Percentiles rank a stretch among this genome's conserved stretches.
Evolutionary conservation across 2,329 filamentous ascomycete species (phyloP).

Genomic region (Celoporthe dispersa): DNA sequence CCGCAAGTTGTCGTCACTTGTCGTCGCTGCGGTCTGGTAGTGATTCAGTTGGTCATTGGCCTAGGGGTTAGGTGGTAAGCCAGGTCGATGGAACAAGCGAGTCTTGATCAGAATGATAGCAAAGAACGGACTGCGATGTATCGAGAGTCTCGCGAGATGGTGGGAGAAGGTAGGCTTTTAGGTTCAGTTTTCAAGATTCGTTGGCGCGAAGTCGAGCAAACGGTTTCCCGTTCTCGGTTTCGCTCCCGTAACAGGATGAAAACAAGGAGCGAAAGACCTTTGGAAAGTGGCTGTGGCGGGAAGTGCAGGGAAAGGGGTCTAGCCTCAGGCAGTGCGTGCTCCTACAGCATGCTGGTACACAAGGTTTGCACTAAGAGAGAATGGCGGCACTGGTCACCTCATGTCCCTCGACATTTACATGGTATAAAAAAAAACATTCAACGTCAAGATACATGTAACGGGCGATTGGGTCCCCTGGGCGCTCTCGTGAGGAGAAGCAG

Average conservation of each 20-base stretch:
- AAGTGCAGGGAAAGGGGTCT: neutral
- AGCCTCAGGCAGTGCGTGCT: neutral
- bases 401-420: neutral
- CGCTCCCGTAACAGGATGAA: neutral
- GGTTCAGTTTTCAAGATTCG: neutral
- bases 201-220: neutral
- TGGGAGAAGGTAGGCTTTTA: neutral
- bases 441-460: neutral
- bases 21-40: neutral
- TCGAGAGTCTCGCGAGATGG: neutral
- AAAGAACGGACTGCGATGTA: neutral
- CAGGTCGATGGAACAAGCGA: neutral
- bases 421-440: too few species aligned
- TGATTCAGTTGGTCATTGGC: conserved; percentile 2
- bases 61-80: neutral
- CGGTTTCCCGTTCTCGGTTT: neutral
- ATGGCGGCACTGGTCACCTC: neutral
- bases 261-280: neutral
- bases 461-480: too few species aligned
- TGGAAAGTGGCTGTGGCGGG: conserved; percentile 4
- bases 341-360: neutral
- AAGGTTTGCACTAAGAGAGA: neutral
- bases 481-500: too few species aligned
- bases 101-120: neutral
- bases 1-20: neutral